Evolutionary conservation across 495 filamentous ascomycete species (phyloP).

Genomic region (Thozetella sp.): DNA sequence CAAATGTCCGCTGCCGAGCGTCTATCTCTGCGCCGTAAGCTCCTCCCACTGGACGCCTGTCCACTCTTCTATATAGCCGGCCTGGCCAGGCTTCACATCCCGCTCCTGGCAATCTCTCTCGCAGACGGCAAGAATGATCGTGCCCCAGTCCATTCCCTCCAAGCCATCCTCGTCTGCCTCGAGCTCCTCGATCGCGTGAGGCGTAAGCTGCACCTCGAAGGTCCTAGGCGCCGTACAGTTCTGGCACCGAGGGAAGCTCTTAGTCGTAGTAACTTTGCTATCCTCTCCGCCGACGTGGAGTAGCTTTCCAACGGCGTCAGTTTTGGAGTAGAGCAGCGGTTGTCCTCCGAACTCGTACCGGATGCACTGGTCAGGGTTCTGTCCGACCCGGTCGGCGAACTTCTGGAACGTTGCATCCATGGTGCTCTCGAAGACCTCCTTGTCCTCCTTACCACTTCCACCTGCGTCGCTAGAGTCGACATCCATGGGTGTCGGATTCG

Average conservation of each 20-base stretch:
- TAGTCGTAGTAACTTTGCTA: constrained; percentile 19
- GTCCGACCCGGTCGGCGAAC: constrained; percentile 82
- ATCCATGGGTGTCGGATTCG: constrained; percentile 56
- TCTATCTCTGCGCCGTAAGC: constrained; percentile 30
- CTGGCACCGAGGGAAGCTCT: constrained; percentile 70
- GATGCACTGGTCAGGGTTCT: constrained; percentile 94
- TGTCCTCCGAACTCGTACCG: constrained; percentile 85
- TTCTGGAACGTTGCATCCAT: constrained; percentile 90
- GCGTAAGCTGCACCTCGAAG: constrained; percentile 87
- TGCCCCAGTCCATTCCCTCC: constrained; percentile 99
- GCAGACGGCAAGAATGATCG: constrained; percentile 89
- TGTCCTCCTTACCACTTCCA: constrained; percentile 67
- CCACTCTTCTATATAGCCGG: constrained; percentile 87
- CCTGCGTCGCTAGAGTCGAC: constrained; percentile 44
- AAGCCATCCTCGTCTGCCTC: constrained; percentile 76
- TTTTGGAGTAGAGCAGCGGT: constrained; percentile 80
- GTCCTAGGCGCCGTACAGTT: constrained; percentile 74
- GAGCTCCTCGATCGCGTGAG: constrained; percentile 86
- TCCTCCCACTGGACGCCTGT: constrained; percentile 98
- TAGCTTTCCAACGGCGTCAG: constrained; percentile 70
- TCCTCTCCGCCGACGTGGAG: constrained; percentile 33
- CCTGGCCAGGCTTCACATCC: constrained; percentile 22
- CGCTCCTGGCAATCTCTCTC: constrained; percentile 31
- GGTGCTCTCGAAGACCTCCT: constrained; percentile 79
- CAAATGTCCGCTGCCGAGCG: neutral